Percentiles rank a stretch among this genome's conserved stretches.
Evolutionary conservation across 2,329 filamentous ascomycete genomes (phyloP).

Genomic region (Sarocladium oryzae): DNA sequence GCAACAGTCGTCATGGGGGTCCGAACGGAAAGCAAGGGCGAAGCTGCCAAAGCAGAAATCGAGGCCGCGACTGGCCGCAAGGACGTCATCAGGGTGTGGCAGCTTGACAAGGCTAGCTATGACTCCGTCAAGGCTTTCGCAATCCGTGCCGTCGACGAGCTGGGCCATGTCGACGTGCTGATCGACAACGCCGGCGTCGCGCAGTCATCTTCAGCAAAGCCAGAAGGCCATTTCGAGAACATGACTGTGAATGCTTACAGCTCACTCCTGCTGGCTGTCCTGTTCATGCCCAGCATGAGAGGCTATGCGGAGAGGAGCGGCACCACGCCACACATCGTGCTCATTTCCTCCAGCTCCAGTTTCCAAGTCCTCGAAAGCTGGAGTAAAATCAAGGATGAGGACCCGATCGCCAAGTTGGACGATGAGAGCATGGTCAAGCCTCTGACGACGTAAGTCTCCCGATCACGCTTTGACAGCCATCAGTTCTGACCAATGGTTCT

Average conservation of each 20-base stretch:
- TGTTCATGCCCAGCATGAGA: slow-evolving; percentile 35
- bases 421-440: background rate
- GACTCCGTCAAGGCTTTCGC: slow-evolving; percentile 31
- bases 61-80: slow-evolving; percentile 20
- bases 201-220: background rate
- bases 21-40: slow-evolving; percentile 32
- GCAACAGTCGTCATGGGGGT: slow-evolving; percentile 36
- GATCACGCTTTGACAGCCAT: background rate
- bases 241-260: slow-evolving; percentile 15
- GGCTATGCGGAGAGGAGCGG: slow-evolving; percentile 26
- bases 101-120: slow-evolving; percentile 30
- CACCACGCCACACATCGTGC: slow-evolving; percentile 26
- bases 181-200: slow-evolving; percentile 29
- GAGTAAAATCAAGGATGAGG: slow-evolving; percentile 1
- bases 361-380: slow-evolving; percentile 11
- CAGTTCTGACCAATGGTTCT: background rate
- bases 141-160: slow-evolving; percentile 18
- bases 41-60: slow-evolving; percentile 31
- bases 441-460: background rate
- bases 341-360: slow-evolving; percentile 31
- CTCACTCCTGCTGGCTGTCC: slow-evolving; percentile 36
- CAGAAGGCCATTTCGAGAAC: slow-evolving; percentile 9
- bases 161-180: slow-evolving; percentile 29
- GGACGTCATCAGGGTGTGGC: slow-evolving; percentile 12
- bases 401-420: slow-evolving; percentile 5